Percentiles rank a stretch among this genome's conserved stretches.
These are phyloP conservation scores for Exophiala sideris DNA, from an alignment of 2,329 filamentous ascomycete species.

Conservation along the genomic window DNA sequence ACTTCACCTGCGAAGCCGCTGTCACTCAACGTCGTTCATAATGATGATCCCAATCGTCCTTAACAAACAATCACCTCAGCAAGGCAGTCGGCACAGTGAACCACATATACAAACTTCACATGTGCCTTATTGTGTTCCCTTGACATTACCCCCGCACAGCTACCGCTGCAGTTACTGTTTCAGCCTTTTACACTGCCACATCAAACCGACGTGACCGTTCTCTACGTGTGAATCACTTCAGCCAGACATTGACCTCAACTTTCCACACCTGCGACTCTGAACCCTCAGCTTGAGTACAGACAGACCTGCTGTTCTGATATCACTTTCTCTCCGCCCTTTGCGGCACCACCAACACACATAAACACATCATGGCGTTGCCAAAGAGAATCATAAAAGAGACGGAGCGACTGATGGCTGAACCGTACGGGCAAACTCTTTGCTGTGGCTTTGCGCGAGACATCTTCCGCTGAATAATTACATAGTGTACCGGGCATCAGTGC, in stretches of 20 bases:
- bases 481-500: slow-evolving; percentile 96
- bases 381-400: slow-evolving; percentile 99
- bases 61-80: too few species aligned
- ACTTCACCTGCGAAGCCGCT: neutral
- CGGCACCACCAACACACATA: neutral
- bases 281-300: neutral
- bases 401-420: slow-evolving; percentile 92
- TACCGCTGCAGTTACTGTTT: too few species aligned
- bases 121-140: too few species aligned
- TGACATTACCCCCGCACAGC: too few species aligned
- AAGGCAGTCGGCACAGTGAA: too few species aligned
- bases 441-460: neutral
- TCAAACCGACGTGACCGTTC: neutral
- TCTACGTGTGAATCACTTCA: neutral
- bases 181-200: neutral
- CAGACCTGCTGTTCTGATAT: neutral
- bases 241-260: neutral
- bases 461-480: slow-evolving; percentile 12
- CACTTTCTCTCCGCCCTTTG: slow-evolving; percentile 1
- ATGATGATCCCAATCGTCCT: too few species aligned
- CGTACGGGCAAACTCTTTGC: slow-evolving; percentile 56
- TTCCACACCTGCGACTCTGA: neutral
- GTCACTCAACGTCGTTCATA: neutral
- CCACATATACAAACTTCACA: too few species aligned
- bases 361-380: slow-evolving; percentile 63